Conservation (phyloP, 768 basidiomycete genomes). For the Fomitopsis pulvina region DNA sequence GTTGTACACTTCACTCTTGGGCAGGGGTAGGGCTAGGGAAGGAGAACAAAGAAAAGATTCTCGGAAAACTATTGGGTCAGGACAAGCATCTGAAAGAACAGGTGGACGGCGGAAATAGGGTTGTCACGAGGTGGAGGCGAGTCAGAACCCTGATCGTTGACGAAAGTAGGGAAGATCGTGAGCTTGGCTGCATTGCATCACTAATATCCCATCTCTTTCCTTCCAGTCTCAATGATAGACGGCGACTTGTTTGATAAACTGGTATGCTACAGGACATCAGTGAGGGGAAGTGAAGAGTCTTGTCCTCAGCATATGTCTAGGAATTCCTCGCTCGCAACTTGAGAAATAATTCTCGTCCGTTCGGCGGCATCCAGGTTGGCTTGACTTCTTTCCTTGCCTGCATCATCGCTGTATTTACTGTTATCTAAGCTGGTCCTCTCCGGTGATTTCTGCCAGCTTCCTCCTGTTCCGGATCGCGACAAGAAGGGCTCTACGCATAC, state of each 20-base stretch:
- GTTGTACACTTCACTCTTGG: constrained; percentile 75
- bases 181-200: too few relatives aligned
- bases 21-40: constrained; percentile 75
- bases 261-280: constrained; percentile 28
- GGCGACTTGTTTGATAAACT: constrained; percentile 76
- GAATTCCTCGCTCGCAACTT: constrained; percentile 56
- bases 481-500: constrained; percentile 40
- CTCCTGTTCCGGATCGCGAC: constrained; percentile 56
- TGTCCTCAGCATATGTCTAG: constrained; percentile 23
- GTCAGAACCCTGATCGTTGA: constrained; percentile 67
- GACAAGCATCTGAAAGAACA: constrained; percentile 9
- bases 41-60: constrained; percentile 44
- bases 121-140: neutral
- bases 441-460: constrained; percentile 89
- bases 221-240: constrained; percentile 83
- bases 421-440: constrained; percentile 63
- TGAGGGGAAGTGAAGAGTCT: constrained; percentile 12
- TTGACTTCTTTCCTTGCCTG: neutral
- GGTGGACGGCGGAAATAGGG: neutral
- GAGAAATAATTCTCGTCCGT: constrained; percentile 48
- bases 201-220: too few relatives aligned
- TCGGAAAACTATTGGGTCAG: constrained; percentile 45
- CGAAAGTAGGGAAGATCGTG: constrained; percentile 49
- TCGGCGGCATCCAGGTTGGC: constrained; percentile 79
- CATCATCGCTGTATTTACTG: neutral